phyloP scores from a whole-genome alignment of 495 filamentous ascomycete species.

The Podospora conica region DNA sequence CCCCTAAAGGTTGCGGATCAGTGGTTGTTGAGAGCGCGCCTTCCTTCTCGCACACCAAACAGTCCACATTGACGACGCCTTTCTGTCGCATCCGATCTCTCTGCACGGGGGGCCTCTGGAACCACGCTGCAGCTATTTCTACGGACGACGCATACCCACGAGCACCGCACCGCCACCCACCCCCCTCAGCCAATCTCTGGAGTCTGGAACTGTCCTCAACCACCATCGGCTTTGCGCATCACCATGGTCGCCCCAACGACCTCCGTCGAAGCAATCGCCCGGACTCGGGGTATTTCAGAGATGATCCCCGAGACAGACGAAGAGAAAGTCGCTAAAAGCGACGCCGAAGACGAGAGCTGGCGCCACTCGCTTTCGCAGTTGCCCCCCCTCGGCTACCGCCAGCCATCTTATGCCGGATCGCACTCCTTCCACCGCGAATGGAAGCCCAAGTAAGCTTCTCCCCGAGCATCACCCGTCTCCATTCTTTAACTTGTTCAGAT shows the following conservation, averaged over 20 bases:
- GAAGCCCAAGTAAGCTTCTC: neutral
- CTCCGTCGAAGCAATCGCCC: neutral
- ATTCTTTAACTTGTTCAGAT: conserved; percentile 20
- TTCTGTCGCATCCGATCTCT: neutral
- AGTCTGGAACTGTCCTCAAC: neutral
- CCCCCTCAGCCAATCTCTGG: neutral
- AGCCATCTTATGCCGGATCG: neutral
- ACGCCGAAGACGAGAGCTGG: neutral
- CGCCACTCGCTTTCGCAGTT: neutral
- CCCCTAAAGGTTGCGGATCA: neutral
- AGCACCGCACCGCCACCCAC: neutral
- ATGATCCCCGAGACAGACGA: neutral
- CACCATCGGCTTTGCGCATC: neutral
- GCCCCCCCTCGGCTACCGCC: neutral
- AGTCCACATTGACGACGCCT: neutral
- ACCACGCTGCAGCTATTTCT: neutral
- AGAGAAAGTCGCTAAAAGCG: neutral
- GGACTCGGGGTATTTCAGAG: neutral
- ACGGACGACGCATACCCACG: neutral
- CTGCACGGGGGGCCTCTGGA: neutral
- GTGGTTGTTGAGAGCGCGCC: neutral
- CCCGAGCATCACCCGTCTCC: neutral
- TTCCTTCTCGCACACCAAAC: neutral
- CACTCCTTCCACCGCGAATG: neutral
- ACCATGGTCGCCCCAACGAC: neutral